Base-by-base conservation (phyloP, 305 asterid species). In the Nicotiana rustica region DNA sequence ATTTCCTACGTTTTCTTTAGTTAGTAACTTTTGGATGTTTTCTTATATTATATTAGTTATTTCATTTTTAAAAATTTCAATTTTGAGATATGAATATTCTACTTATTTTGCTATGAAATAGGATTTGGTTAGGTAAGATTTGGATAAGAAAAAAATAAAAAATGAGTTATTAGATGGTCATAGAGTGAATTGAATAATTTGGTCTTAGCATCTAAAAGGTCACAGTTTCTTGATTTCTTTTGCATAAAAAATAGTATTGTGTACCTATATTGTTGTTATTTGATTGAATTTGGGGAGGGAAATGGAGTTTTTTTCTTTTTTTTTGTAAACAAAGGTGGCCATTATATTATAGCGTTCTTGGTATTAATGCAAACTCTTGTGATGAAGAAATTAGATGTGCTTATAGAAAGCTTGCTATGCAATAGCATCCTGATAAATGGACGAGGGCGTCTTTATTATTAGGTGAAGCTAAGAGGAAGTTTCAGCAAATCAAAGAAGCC, bases 351-450 rank as follows among this genome's bases (percentile, higher is more conserved):
- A 55, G 68, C 67, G 60, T 86, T 69, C 89, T 89, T 62, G 89
- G 89, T 35, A 85, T 89, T 2, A 33, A 68, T 13, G 6, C 36
- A 10, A 82, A 44, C 41, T 85, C 90, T 17, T 89, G 90, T 10
- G 86, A 81, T 13, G 89, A 89, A 80, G 90, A 87, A 25, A 81
- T 89, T 4, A 84, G 86, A 12, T 83, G 88, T 0, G 89, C 92
- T 1, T 87, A 87, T 15, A 84, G 86, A 19, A 89, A 83, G 75
- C 84, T 86, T 4, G 90, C 88, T 19, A 87, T 86, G 98, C 91
- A 87, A 95, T 95, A 98, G 98, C 99, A 95, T 84, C 99, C 97
- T 3, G 99, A 95, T 81, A 95, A 88, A 83, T 95, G 97, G 96
- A 70, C 83, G 3, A 84, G 76, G 85, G 82, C 82, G 25, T 97